phyloP scores from a whole-genome alignment of 225 moss, liverwort and hornwort species.

The Neckera pumila region DNA sequence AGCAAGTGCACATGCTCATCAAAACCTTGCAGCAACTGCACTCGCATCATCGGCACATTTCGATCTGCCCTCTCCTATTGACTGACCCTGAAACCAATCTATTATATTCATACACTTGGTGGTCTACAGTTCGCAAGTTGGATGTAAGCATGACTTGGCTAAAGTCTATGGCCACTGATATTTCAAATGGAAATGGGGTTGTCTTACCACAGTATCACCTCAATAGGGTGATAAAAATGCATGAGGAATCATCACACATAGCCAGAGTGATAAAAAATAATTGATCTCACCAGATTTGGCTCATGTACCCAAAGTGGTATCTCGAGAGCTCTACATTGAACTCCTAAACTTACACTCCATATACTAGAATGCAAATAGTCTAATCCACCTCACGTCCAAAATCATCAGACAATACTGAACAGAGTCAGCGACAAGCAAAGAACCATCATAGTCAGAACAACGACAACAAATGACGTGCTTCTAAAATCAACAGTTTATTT shows the following conservation, averaged over 20 bases:
- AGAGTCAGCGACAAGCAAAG: not conserved
- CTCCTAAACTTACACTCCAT: not conserved
- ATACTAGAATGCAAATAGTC: too few relatives aligned
- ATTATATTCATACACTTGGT: not conserved
- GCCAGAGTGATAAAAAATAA: not conserved
- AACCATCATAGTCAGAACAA: not conserved
- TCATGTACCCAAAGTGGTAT: not conserved
- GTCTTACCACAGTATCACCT: not conserved
- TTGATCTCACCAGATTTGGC: not conserved
- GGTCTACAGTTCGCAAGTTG: not conserved
- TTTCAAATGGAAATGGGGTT: not conserved
- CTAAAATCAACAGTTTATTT: not conserved
- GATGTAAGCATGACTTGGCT: not conserved
- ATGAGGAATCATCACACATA: not conserved
- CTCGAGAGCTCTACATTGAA: not conserved
- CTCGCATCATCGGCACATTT: not conserved
- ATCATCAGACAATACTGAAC: not conserved
- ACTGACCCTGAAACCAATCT: not conserved
- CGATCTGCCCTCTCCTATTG: not conserved
- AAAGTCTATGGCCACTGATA: not conserved
- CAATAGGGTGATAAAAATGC: not conserved
- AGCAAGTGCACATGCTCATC: not conserved
- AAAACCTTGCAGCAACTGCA: not conserved
- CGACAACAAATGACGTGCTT: not conserved
- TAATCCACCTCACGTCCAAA: not conserved